Conservation (phyloP, 2,329 filamentous ascomycete species). For the Beauveria scarabaeidicola region DNA sequence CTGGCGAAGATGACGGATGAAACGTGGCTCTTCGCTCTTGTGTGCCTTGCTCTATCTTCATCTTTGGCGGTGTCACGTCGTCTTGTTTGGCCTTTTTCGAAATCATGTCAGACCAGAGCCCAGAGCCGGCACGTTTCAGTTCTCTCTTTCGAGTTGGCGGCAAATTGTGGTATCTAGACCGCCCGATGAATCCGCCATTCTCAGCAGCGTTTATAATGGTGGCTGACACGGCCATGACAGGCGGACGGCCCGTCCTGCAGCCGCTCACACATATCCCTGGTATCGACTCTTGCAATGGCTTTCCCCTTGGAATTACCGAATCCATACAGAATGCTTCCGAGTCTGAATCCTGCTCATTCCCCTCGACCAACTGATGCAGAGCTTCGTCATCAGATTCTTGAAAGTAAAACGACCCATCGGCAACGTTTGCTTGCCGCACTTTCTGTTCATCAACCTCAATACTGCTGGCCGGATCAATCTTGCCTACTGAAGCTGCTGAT, state of each 20-base stretch:
- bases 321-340: neutral
- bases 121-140: slow-evolving; percentile 13
- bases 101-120: slow-evolving; percentile 4
- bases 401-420: slow-evolving; percentile 39
- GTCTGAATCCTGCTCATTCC: neutral
- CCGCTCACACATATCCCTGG: slow-evolving; percentile 36
- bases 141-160: neutral
- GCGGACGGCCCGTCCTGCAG: slow-evolving; percentile 28
- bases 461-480: slow-evolving; percentile 30
- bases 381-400: slow-evolving; percentile 48
- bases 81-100: neutral
- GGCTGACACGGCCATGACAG: slow-evolving; percentile 28
- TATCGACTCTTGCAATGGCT: neutral
- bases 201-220: slow-evolving; percentile 33
- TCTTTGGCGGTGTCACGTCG: neutral
- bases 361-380: slow-evolving; percentile 21
- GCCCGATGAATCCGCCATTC: slow-evolving; percentile 25
- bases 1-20: neutral
- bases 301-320: neutral
- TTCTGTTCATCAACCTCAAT: slow-evolving; percentile 58
- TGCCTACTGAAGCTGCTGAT: slow-evolving; percentile 16
- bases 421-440: slow-evolving; percentile 38
- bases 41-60: neutral
- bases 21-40: neutral
- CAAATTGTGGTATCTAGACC: slow-evolving; percentile 13